These are phyloP conservation scores for Irpex sp. DNA, from an alignment of 1,284 basidiomycete genomes.

Conservation along the genomic window DNA sequence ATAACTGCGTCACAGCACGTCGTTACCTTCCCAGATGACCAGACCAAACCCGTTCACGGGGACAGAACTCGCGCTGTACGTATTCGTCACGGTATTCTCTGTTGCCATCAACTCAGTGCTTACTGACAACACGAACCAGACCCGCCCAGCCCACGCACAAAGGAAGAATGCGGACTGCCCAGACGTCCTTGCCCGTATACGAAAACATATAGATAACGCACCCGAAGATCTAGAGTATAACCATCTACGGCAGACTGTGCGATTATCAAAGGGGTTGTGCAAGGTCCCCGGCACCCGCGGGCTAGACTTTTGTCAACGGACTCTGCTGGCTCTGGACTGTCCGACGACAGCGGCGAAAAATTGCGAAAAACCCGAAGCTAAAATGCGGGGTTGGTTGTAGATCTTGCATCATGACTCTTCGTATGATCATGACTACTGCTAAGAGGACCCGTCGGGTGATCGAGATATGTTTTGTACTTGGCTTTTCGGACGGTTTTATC, in stretches of 20 bases:
- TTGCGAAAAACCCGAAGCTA: not conserved
- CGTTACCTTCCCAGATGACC: too few relatives aligned
- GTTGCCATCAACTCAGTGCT: too few relatives aligned
- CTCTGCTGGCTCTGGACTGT: not conserved
- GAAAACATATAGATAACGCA: not conserved
- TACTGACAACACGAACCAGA: not conserved
- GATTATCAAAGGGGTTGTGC: not conserved
- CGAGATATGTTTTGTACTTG: not conserved
- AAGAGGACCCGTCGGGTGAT: not conserved
- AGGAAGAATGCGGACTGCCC: not conserved
- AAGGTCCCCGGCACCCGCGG: not conserved
- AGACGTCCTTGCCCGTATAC: not conserved
- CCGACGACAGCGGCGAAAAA: not conserved
- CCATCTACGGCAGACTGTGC: not conserved
- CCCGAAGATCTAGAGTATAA: not conserved
- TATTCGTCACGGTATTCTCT: too few relatives aligned
- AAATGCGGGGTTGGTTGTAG: not conserved
- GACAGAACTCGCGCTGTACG: too few relatives aligned
- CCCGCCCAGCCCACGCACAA: not conserved
- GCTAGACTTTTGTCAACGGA: not conserved
- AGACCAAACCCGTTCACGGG: too few relatives aligned
- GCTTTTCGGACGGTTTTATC: not conserved
- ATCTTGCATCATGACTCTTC: too few relatives aligned
- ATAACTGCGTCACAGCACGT: not conserved
- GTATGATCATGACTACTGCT: too few relatives aligned